A percentile compares a stretch with the other conserved stretches of the same genome.
Conservation (phyloP, 257 asterid genomes). For the Datura wrightii region DNA sequence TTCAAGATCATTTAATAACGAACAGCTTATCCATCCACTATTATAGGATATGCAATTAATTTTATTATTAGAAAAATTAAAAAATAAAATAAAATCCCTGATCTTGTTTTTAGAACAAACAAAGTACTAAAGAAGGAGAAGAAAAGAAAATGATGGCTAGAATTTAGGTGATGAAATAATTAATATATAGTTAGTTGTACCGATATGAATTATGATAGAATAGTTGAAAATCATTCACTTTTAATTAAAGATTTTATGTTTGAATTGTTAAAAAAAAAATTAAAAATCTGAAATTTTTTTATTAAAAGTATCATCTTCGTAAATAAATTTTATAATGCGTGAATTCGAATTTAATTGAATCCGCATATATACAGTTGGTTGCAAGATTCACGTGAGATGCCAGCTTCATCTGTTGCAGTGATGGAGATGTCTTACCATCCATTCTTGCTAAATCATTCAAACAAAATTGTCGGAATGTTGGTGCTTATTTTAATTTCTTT, state of each 20-base stretch:
- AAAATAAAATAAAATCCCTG: neutral
- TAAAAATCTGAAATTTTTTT: too few relatives aligned
- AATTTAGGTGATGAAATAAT: slow-evolving; percentile 23
- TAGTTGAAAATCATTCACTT: too few relatives aligned
- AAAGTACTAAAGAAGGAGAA: too few relatives aligned
- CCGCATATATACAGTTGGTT: neutral
- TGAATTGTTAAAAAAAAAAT: too few relatives aligned
- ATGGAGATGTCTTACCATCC: slow-evolving; percentile 62
- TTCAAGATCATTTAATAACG: too few relatives aligned
- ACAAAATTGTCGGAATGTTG: slow-evolving; percentile 38
- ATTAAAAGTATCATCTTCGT: too few relatives aligned
- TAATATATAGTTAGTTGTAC: neutral
- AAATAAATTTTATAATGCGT: too few relatives aligned
- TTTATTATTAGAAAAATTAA: too few relatives aligned
- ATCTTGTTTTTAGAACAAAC: neutral
- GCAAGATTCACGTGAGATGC: slow-evolving; percentile 52
- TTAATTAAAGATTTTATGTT: too few relatives aligned
- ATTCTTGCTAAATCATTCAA: slow-evolving; percentile 40
- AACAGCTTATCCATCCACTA: neutral
- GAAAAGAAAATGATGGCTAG: neutral
- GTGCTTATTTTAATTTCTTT: neutral
- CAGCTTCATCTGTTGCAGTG: slow-evolving; percentile 38
- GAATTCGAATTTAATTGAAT: neutral
- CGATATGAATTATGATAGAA: too few relatives aligned
- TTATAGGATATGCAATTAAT: too few relatives aligned